Evolutionary conservation across 73 alveolate species (phyloP).

Genomic region (Blepharisma stoltei): DNA sequence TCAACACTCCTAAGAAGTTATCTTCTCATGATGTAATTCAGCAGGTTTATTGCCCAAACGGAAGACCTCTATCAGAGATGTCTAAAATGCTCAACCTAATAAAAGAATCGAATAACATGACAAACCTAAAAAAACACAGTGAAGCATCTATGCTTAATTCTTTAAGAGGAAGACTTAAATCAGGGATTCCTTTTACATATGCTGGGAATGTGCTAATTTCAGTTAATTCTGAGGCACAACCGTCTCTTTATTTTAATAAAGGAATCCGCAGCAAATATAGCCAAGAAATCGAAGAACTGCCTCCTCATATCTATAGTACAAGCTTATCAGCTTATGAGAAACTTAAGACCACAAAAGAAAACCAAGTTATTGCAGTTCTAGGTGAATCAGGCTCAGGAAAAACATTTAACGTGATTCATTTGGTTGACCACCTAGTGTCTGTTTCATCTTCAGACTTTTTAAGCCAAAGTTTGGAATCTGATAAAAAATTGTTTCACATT

Average conservation of each 20-base stretch:
- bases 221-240: background rate
- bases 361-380: conserved; percentile 20
- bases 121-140: background rate
- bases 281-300: background rate
- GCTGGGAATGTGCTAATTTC: background rate
- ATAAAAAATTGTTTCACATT: background rate
- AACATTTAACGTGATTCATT: conserved; percentile 7
- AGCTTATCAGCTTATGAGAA: background rate
- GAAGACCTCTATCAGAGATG: too few species aligned
- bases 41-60: too few species aligned
- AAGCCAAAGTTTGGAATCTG: too few species aligned
- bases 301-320: conserved; percentile 1
- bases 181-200: background rate
- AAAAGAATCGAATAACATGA: background rate
- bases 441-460: background rate
- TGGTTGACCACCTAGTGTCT: background rate
- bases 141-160: background rate
- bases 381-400: conserved; percentile 20
- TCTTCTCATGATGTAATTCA: too few species aligned
- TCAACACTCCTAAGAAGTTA: too few species aligned
- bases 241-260: background rate
- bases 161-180: background rate
- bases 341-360: conserved; percentile 1
- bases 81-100: background rate
- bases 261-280: background rate